Evolutionary conservation across 768 basidiomycete species (phyloP), one percentile per base, ranked within the genome.

Genomic region (Coprinopsis strossmayeri): DNA sequence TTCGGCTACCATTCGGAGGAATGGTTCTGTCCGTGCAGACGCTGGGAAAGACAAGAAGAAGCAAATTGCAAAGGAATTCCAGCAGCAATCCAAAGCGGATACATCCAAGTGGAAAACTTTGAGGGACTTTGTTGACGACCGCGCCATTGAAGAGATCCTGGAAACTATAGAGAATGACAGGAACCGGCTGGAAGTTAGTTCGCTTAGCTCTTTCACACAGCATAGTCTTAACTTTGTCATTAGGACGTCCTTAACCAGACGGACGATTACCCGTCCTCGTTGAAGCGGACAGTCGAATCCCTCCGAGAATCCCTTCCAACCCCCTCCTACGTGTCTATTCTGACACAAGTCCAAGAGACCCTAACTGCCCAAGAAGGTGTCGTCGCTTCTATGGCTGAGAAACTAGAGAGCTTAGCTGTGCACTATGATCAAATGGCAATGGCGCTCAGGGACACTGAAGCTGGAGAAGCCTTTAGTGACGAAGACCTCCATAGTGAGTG

Each of bases 51-150:
- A 39, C 18, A 63, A 55, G 34, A 48, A 56, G n/a, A 54, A 50
- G 28, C 49, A 34, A 37, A 46, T 32, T n/a, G 39, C 26, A 3
- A 7, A 45, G 32, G 40, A 46, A 24, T 40, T 37, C 11, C 35
- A 43, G 30, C 50, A 46, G 57, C 53, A 46, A 28, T 64, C 65
- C 57, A 48, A 65, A 53, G 48, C 59, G 21, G 81, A 84, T 55
- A 69, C 80, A 49, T 71, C 69, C 34, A 72, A 68, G 26, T 91
- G 89, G 89, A 91, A 89, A 71, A 87, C 84, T 0, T 59, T 91
- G 27, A 77, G 90, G 27, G 88, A 91, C 60, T 91, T 92, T 62
- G 86, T 91, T 28, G 87, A 91, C 56, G 90, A 92, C 55, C 74
- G 81, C 25, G 84, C 81, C 5, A 81, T 91, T 30, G 90, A 92